Conservation (phyloP, 2,329 filamentous ascomycete species). For the Aspergillus tanneri region DNA sequence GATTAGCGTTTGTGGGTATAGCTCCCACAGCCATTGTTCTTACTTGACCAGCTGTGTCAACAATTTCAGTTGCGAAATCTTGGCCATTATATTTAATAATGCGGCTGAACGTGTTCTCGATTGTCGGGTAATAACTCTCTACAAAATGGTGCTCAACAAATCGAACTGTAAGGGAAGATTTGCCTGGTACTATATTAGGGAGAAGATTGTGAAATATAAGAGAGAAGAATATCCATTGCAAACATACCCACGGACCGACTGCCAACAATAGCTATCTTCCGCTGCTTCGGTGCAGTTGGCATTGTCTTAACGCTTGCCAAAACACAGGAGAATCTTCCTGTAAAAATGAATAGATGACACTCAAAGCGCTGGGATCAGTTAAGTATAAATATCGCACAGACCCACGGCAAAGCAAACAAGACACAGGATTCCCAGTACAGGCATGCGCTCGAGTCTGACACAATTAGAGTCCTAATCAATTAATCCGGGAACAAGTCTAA, state of each 20-base stretch:
- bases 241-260: constrained; percentile 81
- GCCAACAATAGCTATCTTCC: constrained; percentile 94
- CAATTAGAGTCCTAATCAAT: not conserved
- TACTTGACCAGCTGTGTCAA: constrained; percentile 95
- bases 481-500: not conserved
- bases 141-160: constrained; percentile 98
- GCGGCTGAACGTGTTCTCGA: constrained; percentile 98
- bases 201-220: not conserved
- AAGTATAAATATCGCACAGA: not conserved
- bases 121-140: constrained; percentile 98
- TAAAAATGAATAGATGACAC: too few species aligned
- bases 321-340: constrained; percentile 1
- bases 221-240: not conserved
- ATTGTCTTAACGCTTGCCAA: constrained; percentile 44
- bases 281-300: constrained; percentile 75
- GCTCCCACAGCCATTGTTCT: constrained; percentile 22
- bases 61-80: constrained; percentile 93
- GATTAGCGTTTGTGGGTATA: constrained; percentile 16
- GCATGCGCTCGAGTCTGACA: not conserved
- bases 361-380: not conserved
- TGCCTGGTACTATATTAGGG: constrained; percentile 64
- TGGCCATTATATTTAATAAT: constrained; percentile 89
- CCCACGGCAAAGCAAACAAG: not conserved
- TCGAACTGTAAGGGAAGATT: constrained; percentile 94
- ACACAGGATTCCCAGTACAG: not conserved